Conservation (phyloP, 2,329 filamentous ascomycete species). For the Bipolaris bicolor region DNA sequence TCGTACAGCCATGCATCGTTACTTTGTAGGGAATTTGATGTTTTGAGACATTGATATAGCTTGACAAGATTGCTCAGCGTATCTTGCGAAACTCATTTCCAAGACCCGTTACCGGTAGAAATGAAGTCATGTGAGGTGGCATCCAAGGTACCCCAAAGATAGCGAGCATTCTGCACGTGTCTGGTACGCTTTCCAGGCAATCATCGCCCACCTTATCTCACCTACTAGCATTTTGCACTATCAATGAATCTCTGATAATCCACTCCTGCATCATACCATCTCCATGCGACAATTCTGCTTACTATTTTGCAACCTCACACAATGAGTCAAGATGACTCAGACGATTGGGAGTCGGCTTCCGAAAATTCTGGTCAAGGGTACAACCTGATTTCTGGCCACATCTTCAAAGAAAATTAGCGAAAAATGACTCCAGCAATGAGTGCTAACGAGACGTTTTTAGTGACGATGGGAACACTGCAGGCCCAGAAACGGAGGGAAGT, state of each 20-base stretch:
- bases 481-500: not conserved
- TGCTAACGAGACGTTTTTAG: not conserved
- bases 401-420: not conserved
- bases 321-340: conserved; percentile 7
- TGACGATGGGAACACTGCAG: not conserved
- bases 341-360: conserved; percentile 8
- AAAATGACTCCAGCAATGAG: not conserved
- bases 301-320: not conserved
- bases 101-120: not conserved
- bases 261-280: not conserved
- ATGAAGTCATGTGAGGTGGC: not conserved
- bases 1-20: not conserved
- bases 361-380: not conserved
- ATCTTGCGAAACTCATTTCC: not conserved
- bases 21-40: not conserved
- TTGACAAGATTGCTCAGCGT: not conserved
- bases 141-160: not conserved
- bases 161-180: not conserved
- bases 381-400: not conserved
- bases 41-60: not conserved
- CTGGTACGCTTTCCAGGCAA: no score
- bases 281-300: not conserved
- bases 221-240: not conserved
- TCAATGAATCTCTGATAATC: not conserved
- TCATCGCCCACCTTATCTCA: not conserved